Evolutionary conservation across 2,329 filamentous ascomycete species (phyloP), one percentile per base, ranked within the genome.

Genomic region (Tolypocladium paradoxum): DNA sequence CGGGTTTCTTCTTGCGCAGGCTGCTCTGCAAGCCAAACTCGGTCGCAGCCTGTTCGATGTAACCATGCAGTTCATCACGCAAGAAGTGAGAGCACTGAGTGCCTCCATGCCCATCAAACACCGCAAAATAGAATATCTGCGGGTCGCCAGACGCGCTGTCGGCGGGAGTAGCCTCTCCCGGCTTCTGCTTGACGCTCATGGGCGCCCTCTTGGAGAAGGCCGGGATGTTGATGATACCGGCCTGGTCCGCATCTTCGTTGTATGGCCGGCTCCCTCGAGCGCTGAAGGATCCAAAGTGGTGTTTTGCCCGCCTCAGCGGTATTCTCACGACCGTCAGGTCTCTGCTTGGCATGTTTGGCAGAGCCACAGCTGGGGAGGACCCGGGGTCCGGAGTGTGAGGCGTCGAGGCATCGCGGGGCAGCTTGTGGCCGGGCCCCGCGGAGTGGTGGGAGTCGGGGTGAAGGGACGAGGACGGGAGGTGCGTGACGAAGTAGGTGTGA

Each of bases 401-500:
- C 46, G 82, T 87, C 48, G 90, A 93, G 27, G 88, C 88, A 60
- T 88, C 82, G 61, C 90, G 87, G 49, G 91, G 91, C 6, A 96
- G 81, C 68, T 93, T 91, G 68, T 96, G 90, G 60, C 89, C 86
- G 33, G 83, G 83, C 4, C 83, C 84, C 31, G 73, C 65, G 20
- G 77, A 71, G 24, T 76, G 73, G 53, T 83, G 78, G 36, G 88
- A 87, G 69, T 97, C 92, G 8, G 93, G 92, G 62, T 96, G 88
- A 46, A 96, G 78, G 4, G 91, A 96, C 16, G 90, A 95, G 20
- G 90, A 95, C 5, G 93, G 92, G 2, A 99, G 80, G 68, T 96
- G 90, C 9, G 93, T 96, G 55, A 97, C 89, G 69, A 99, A 99
- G 75, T 99, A 97, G 62, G 95, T 90, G 73, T 96, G 90, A 69